These are phyloP conservation scores for Solanum piurae DNA, from an alignment of 257 asterid genomes.

Conservation along the genomic window DNA sequence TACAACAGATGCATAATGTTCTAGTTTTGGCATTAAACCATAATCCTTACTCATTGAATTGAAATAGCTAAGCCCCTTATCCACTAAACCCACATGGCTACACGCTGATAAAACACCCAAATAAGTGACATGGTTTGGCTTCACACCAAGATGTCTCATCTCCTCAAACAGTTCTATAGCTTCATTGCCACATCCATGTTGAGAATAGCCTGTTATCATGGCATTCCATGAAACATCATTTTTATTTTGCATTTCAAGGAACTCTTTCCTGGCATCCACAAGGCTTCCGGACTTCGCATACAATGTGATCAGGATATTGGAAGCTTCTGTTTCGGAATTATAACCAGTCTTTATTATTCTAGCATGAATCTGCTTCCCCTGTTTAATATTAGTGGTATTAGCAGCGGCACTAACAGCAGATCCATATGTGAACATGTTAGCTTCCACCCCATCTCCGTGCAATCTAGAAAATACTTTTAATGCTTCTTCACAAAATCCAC, in stretches of 20 bases:
- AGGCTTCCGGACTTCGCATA: slow-evolving; percentile 83
- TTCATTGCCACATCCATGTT: slow-evolving; percentile 65
- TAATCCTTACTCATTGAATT: slow-evolving; percentile 50
- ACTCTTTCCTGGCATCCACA: slow-evolving; percentile 45
- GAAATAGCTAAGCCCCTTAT: slow-evolving; percentile 65
- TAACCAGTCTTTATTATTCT: slow-evolving; percentile 51
- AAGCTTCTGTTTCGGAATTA: slow-evolving; percentile 51
- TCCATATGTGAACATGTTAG: slow-evolving; percentile 69
- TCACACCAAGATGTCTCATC: slow-evolving; percentile 40
- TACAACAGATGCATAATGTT: slow-evolving; percentile 76
- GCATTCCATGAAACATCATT: slow-evolving; percentile 87
- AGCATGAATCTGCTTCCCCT: slow-evolving; percentile 63
- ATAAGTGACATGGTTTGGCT: slow-evolving; percentile 62
- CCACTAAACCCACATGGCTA: slow-evolving; percentile 80
- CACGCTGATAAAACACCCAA: slow-evolving; percentile 83
- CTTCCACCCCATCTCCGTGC: slow-evolving; percentile 58
- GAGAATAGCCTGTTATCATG: slow-evolving; percentile 81
- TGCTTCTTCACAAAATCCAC: slow-evolving; percentile 69
- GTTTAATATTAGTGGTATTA: slow-evolving; percentile 48
- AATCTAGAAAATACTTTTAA: slow-evolving; percentile 47
- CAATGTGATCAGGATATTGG: slow-evolving; percentile 66
- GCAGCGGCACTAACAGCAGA: slow-evolving; percentile 84
- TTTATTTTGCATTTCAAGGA: slow-evolving; percentile 47
- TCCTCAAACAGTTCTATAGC: slow-evolving; percentile 66
- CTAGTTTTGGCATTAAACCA: slow-evolving; percentile 51